Evolutionary conservation across 192 early-diverging fungal species (phyloP), one percentile per base, ranked within the genome.

Genomic region (Podila verticillata): DNA sequence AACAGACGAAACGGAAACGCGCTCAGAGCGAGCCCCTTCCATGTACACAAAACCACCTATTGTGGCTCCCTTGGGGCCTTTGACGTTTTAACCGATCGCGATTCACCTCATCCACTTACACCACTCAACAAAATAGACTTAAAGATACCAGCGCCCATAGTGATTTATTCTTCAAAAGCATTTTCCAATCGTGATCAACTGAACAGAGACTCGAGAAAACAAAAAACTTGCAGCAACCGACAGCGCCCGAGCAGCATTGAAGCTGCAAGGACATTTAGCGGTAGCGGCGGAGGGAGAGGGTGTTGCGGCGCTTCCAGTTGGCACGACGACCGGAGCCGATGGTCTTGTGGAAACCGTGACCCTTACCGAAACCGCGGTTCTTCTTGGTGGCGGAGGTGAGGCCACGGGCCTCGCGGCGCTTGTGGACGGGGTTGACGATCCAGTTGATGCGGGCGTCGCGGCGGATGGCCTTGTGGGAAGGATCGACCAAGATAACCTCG

Each of bases 361-460:
- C 97, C 93, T 99, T 99, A 73, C 92, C 95, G 72, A 95, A 87
- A 84, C 97, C 96, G 81, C 97, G 95, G 93, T 91, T 95, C 94
- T 98, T 97, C 93, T 95, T 95, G 80, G 95, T 96, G 77, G 93
- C 93, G 71, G 96, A 88, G 73, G 98, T 99, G 74, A 99, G 93
- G 85, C 96, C 98, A 90, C 98, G 96, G 66, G 93, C 89, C 84
- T 99, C 98, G 86, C 98, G 95, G 89, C 92, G 97, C 93, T 99
- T 99, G 93, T 98, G 96, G 70, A 96, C 96, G 67, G 95, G 89
- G 84, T 96, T 95, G 85, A 87, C 92, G 87, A 99, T 99, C 98
- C 98, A 99, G 94, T 98, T 97, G 92, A 98, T 98, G 86, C 96
- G 95, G 66, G 98, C 87, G 88, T 99, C 97, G 85, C 95, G 95